Evolutionary conservation across 352 stramenopile species (phyloP).

Genomic region (Pythium aristosporum): DNA sequence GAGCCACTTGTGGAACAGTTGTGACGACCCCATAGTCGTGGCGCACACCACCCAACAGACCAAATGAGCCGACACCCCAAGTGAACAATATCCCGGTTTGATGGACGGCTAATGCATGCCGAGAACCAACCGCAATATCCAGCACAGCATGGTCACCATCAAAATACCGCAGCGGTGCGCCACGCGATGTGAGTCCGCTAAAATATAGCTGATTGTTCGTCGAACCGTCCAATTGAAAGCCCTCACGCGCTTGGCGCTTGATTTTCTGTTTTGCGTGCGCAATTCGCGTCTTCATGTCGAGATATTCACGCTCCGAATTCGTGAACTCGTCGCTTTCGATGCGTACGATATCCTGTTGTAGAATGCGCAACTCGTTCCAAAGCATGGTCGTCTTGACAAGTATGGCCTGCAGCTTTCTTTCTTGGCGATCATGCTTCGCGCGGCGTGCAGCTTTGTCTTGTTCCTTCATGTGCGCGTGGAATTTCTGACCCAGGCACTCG

Average conservation of each 20-base stretch:
- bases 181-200: conserved; percentile 57
- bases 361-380: conserved; percentile 47
- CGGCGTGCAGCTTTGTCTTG: conserved; percentile 54
- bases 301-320: conserved; percentile 46
- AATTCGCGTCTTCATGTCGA: conserved; percentile 63
- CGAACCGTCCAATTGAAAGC: conserved; percentile 16
- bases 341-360: conserved; percentile 45
- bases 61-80: conserved; percentile 75
- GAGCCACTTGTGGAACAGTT: conserved; percentile 12
- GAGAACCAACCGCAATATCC: conserved; percentile 61
- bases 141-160: conserved; percentile 53
- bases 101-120: conserved; percentile 65
- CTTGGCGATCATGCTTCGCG: conserved; percentile 51
- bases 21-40: neutral
- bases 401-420: conserved; percentile 36
- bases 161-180: conserved; percentile 40
- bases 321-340: conserved; percentile 40
- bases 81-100: conserved; percentile 62
- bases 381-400: conserved; percentile 37
- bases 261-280: conserved; percentile 47
- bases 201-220: conserved; percentile 28
- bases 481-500: conserved; percentile 61
- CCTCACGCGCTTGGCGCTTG: conserved; percentile 59
- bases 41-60: conserved; percentile 41
- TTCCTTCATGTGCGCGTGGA: conserved; percentile 67